These are phyloP conservation scores for Leptographium procerum DNA, from an alignment of 2,329 filamentous ascomycete species.

Conservation along the genomic window DNA sequence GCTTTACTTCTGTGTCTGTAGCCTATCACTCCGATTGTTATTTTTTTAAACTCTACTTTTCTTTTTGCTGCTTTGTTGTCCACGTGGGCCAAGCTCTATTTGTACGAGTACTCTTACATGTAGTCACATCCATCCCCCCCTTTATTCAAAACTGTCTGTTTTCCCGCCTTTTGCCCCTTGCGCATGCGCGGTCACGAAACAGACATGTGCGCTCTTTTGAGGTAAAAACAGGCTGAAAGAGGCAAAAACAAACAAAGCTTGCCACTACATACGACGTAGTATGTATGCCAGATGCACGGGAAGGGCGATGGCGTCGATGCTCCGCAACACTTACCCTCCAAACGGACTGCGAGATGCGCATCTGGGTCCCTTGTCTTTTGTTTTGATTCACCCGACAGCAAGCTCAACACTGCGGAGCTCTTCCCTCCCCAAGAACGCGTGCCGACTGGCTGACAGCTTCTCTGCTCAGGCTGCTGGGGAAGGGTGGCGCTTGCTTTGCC, in stretches of 20 bases:
- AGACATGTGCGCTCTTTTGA: too few relatives aligned
- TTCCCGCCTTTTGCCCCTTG: not conserved
- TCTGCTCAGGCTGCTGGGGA: not conserved
- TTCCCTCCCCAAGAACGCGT: not conserved
- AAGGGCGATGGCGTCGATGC: not conserved
- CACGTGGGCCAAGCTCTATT: too few relatives aligned
- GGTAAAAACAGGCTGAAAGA: not conserved
- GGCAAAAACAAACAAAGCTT: not conserved
- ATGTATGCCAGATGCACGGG: too few relatives aligned
- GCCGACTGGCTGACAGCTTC: not conserved
- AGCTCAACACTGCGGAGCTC: not conserved
- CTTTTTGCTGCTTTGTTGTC: too few relatives aligned
- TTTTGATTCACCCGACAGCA: not conserved
- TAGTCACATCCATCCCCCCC: too few relatives aligned
- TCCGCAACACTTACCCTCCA: not conserved
- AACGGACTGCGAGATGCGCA: not conserved
- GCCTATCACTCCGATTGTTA: too few relatives aligned
- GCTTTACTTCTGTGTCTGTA: too few relatives aligned
- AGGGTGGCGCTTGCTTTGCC: not conserved
- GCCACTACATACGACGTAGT: too few relatives aligned
- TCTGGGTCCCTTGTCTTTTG: not conserved
- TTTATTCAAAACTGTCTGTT: not conserved
- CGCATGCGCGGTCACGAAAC: not conserved
- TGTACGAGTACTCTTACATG: too few relatives aligned
- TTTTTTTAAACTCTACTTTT: too few relatives aligned